Evolutionary conservation across 208 protist genomes (phyloP).

Genomic region (Leishmania arabica): DNA sequence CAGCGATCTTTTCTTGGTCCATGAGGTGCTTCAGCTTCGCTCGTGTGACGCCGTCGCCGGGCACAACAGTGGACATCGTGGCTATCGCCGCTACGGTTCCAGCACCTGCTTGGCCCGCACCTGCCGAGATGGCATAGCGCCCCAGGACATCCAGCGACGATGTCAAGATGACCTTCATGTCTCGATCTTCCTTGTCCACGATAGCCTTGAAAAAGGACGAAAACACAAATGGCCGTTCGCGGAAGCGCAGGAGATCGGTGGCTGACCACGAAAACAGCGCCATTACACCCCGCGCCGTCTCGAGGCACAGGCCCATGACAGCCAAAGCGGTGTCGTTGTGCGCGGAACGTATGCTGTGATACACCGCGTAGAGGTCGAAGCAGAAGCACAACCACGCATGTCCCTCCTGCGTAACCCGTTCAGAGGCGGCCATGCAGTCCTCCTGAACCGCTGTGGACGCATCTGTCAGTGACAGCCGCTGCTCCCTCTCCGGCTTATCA

Average conservation of each 20-base stretch:
- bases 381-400: conserved; percentile 19
- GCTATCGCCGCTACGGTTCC: neutral
- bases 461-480: neutral
- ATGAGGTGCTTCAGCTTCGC: conserved; percentile 22
- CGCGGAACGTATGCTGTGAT: neutral
- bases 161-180: conserved; percentile 26
- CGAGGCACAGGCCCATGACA: conserved; percentile 29
- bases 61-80: neutral
- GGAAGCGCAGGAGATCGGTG: conserved; percentile 35
- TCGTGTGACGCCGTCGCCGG: conserved; percentile 1
- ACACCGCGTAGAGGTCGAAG: conserved; percentile 30
- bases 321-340: conserved; percentile 13
- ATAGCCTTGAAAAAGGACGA: conserved; percentile 28
- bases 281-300: conserved; percentile 27
- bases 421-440: conserved; percentile 17
- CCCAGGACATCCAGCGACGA: conserved; percentile 35
- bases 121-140: conserved; percentile 25
- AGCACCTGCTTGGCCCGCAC: neutral
- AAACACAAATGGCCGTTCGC: conserved; percentile 36
- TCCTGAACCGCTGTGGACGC: conserved; percentile 1
- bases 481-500: neutral
- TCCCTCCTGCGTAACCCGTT: conserved; percentile 14
- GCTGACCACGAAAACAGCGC: conserved; percentile 30
- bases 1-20: conserved; percentile 16
- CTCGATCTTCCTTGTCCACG: conserved; percentile 36